Percentiles rank a stretch among this genome's conserved stretches.
Conservation (phyloP, 139 green algal genomes). For the Monoraphidium neglectum region DNA sequence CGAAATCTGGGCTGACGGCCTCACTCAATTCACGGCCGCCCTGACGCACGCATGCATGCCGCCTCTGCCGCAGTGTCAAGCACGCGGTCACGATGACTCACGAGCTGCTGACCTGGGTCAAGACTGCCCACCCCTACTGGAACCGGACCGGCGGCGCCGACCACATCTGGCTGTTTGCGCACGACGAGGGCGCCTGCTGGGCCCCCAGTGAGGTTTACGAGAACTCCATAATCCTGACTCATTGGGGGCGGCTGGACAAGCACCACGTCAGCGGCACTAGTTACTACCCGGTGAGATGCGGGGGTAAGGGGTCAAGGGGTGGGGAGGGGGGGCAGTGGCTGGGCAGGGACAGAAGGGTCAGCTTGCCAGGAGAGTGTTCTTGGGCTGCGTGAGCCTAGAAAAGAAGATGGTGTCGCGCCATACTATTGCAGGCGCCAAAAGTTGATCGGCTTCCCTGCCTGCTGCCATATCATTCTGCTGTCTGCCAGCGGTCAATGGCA, state of each 20-base stretch:
- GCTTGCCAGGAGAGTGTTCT: no score
- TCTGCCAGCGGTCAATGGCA: no score
- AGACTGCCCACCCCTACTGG: constrained; percentile 48
- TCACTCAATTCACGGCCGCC: neutral
- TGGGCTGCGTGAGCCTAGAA: no score
- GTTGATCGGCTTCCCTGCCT: no score
- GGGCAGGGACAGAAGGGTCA: no score
- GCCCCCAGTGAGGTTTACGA: constrained; percentile 45
- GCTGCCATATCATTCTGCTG: no score
- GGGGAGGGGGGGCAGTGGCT: no score
- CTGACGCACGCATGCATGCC: neutral
- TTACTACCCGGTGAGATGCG: constrained; percentile 18
- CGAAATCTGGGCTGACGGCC: neutral
- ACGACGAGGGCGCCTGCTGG: constrained; percentile 66
- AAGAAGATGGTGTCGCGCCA: no score
- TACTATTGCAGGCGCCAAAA: no score
- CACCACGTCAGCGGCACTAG: constrained; percentile 20
- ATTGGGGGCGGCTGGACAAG: constrained; percentile 51
- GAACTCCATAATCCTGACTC: constrained; percentile 48
- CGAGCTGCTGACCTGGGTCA: constrained; percentile 51
- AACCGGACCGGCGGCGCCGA: constrained; percentile 41
- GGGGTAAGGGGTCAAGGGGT: no score
- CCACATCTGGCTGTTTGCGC: constrained; percentile 66
- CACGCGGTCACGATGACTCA: constrained; percentile 42
- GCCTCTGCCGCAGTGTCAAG: constrained; percentile 35